Evolutionary conservation across 164 flowering plant species (phyloP).

Genomic region (Vitis amurensis): DNA sequence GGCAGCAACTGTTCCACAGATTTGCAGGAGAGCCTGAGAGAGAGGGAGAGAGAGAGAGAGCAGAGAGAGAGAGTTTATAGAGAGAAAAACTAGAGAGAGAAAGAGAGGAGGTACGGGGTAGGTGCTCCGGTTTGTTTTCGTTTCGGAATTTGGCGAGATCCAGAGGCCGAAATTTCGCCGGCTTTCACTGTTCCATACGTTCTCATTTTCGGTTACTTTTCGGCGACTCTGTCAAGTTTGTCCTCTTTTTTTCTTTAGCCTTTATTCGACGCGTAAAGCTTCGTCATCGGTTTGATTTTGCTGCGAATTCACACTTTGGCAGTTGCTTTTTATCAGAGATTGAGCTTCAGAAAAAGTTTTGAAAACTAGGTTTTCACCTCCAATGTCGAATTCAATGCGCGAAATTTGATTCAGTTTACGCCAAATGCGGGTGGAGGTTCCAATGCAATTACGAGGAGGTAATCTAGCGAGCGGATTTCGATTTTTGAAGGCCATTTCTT

Average conservation of each 20-base stretch:
- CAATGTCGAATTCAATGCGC: no score
- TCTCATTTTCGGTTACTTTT: conserved; percentile 1
- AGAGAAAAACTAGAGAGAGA: conserved; percentile 6
- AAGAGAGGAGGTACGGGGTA: background rate
- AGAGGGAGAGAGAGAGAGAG: background rate
- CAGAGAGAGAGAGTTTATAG: conserved; percentile 1
- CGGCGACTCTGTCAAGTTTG: background rate
- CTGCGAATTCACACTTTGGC: background rate
- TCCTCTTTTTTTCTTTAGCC: background rate
- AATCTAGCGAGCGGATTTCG: no score
- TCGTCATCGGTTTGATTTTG: no score
- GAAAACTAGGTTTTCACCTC: background rate
- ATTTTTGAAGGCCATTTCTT: no score
- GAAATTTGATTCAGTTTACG: no score
- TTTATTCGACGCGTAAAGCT: conserved; percentile 22
- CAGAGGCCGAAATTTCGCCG: conserved; percentile 8
- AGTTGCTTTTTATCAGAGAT: conserved; percentile 9
- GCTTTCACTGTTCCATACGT: conserved; percentile 14
- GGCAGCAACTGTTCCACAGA: conserved; percentile 3
- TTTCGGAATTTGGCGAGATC: background rate
- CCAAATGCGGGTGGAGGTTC: no score
- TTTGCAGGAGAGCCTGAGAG: background rate
- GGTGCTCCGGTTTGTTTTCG: background rate
- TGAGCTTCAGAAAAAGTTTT: background rate
- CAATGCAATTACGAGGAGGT: no score